phyloP scores from a whole-genome alignment of 2,329 filamentous ascomycete genomes.

The Colletotrichum limetticola region DNA sequence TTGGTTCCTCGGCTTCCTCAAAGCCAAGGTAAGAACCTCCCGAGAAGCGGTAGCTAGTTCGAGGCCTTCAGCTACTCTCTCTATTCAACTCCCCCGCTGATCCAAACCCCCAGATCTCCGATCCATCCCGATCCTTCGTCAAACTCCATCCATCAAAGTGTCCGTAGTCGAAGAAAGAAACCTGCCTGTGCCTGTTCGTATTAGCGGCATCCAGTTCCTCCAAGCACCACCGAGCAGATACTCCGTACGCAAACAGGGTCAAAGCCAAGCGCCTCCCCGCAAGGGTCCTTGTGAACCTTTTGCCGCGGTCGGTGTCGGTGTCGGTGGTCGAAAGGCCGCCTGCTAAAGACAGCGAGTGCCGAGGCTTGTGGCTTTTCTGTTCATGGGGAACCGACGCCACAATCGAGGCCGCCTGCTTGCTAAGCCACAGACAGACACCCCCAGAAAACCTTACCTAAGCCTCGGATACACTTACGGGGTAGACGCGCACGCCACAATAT shows the following conservation, averaged over 20 bases:
- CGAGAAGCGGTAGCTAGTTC: background rate
- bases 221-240: too few relatives aligned
- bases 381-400: background rate
- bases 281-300: too few relatives aligned
- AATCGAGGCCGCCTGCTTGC: background rate
- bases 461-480: background rate
- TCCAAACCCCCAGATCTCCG: constrained; percentile 14
- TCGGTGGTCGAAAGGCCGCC: too few relatives aligned
- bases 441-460: background rate
- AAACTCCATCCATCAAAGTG: background rate
- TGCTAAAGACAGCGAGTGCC: background rate
- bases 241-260: too few relatives aligned
- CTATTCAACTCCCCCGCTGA: background rate
- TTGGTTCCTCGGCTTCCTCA: background rate
- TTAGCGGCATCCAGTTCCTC: background rate
- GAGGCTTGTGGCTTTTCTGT: background rate
- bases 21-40: background rate
- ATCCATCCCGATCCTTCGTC: constrained; percentile 15
- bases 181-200: background rate
- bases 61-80: too few relatives aligned
- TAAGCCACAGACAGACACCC: background rate
- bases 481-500: background rate
- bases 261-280: too few relatives aligned
- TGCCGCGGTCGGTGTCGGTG: too few relatives aligned
- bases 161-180: background rate